These are phyloP conservation scores for Arachis monticola DNA, from an alignment of 331 rosid genomes.

Conservation along the genomic window DNA sequence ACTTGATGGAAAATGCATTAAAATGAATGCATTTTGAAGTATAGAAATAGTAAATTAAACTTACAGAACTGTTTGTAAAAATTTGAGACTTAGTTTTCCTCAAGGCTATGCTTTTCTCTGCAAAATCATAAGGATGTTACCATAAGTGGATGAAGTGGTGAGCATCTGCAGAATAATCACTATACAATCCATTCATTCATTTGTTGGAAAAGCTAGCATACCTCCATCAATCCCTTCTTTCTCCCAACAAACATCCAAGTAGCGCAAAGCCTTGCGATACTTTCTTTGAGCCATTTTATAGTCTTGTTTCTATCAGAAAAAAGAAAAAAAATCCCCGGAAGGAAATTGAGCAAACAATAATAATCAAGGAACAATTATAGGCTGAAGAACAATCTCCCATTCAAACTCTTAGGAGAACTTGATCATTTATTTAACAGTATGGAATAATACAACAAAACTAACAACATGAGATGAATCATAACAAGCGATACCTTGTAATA, in stretches of 20 bases:
- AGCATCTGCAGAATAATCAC: not conserved
- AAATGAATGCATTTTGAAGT: not conserved
- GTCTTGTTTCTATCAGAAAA: slow-evolving; percentile 64
- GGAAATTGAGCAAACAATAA: not conserved
- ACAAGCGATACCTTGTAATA: slow-evolving; percentile 59
- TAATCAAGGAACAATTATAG: not conserved
- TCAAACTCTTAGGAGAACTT: not conserved
- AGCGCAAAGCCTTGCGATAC: slow-evolving; percentile 86
- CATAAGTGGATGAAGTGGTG: not conserved
- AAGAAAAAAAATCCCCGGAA: not conserved
- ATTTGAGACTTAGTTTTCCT: slow-evolving; percentile 92
- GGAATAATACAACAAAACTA: not conserved
- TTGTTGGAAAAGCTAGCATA: slow-evolving; percentile 17
- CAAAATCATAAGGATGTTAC: slow-evolving; percentile 20
- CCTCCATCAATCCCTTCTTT: slow-evolving; percentile 92
- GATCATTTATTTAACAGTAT: not conserved
- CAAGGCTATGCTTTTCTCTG: slow-evolving; percentile 73
- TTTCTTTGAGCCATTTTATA: slow-evolving; percentile 79
- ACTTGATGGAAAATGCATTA: not conserved
- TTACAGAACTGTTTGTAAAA: slow-evolving; percentile 91
- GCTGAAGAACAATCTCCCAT: not conserved
- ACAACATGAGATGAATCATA: not conserved
- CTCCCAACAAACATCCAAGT: slow-evolving; percentile 93
- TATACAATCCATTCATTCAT: not conserved
- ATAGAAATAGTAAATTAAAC: slow-evolving; percentile 29